These are phyloP conservation scores for Kluyveromyces marxianus DNA, from an alignment of 1,139 yeast species.

Conservation along the genomic window DNA sequence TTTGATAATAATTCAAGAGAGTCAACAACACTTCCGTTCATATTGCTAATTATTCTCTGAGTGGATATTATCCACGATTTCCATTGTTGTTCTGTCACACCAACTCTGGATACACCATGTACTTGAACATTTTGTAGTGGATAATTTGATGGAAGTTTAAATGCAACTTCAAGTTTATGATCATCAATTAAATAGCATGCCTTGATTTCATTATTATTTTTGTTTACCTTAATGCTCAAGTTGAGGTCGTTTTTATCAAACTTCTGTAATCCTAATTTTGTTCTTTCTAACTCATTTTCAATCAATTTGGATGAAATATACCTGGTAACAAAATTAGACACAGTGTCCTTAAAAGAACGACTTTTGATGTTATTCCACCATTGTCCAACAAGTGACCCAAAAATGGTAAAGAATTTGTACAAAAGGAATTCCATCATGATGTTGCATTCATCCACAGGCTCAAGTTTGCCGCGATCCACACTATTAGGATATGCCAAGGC, in stretches of 20 bases:
- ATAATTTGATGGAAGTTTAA: constrained; percentile 61
- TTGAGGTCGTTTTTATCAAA: constrained; percentile 44
- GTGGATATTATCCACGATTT: constrained; percentile 92
- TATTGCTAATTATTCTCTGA: constrained; percentile 62
- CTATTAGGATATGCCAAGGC: constrained; percentile 8
- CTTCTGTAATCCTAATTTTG: constrained; percentile 36
- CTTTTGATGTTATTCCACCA: constrained; percentile 57
- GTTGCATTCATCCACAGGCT: constrained; percentile 32
- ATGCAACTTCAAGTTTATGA: constrained; percentile 73
- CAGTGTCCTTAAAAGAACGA: constrained; percentile 38
- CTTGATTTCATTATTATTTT: constrained; percentile 58
- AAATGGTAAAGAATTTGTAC: constrained; percentile 47
- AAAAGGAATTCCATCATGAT: constrained; percentile 46
- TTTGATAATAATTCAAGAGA: constrained; percentile 75
- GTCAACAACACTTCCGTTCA: constrained; percentile 75
- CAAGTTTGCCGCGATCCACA: constrained; percentile 19
- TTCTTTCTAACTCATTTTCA: constrained; percentile 48
- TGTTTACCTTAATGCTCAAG: constrained; percentile 55
- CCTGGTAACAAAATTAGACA: constrained; percentile 56
- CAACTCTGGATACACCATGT: constrained; percentile 72
- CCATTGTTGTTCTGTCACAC: constrained; percentile 91
- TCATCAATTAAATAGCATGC: constrained; percentile 79
- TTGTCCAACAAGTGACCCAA: constrained; percentile 60
- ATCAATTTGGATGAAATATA: constrained; percentile 61
- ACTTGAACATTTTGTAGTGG: constrained; percentile 71